phyloP scores from a whole-genome alignment of 768 basidiomycete species.

The Thelephora aurantiotincta region DNA sequence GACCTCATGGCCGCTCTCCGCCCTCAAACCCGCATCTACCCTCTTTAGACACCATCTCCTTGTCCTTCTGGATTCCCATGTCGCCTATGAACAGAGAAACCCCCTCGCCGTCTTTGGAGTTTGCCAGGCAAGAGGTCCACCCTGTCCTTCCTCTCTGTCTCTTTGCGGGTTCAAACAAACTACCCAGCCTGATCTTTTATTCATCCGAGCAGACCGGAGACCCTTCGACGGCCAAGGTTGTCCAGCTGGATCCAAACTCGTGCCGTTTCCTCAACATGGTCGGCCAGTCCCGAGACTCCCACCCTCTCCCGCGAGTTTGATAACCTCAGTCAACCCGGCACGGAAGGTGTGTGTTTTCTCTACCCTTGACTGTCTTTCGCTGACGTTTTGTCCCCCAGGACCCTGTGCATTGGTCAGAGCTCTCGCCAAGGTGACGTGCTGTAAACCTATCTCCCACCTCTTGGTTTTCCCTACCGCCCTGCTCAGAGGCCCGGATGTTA shows the following conservation, averaged over 20 bases:
- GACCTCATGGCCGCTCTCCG: constrained; percentile 71
- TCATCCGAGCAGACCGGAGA: constrained; percentile 25
- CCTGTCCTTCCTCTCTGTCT: neutral
- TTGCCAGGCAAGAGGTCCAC: constrained; percentile 67
- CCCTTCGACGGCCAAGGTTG: constrained; percentile 24
- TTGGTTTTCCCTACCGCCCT: constrained; percentile 10
- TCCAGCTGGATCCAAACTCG: constrained; percentile 20
- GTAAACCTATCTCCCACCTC: constrained; percentile 26
- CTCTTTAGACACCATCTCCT: constrained; percentile 60
- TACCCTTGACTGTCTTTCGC: constrained; percentile 5
- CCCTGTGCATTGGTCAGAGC: constrained; percentile 76
- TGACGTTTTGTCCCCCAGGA: constrained; percentile 19
- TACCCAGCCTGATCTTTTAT: constrained; percentile 58
- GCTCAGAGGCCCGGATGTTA: constrained; percentile 39
- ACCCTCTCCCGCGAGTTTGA: constrained; percentile 49
- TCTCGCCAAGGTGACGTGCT: constrained; percentile 84
- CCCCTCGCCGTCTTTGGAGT: constrained; percentile 81
- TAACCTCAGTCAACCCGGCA: constrained; percentile 28
- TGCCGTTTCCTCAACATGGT: constrained; percentile 23
- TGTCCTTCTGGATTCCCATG: constrained; percentile 85
- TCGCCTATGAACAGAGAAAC: constrained; percentile 86
- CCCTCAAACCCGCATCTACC: constrained; percentile 39
- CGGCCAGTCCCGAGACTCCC: constrained; percentile 54
- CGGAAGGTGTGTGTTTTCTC: constrained; percentile 29
- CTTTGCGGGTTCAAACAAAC: neutral